A percentile compares a stretch with the other conserved stretches of the same genome.
Conservation (phyloP, 176 grass and related monocot genomes). For the Elymus sibiricus region DNA sequence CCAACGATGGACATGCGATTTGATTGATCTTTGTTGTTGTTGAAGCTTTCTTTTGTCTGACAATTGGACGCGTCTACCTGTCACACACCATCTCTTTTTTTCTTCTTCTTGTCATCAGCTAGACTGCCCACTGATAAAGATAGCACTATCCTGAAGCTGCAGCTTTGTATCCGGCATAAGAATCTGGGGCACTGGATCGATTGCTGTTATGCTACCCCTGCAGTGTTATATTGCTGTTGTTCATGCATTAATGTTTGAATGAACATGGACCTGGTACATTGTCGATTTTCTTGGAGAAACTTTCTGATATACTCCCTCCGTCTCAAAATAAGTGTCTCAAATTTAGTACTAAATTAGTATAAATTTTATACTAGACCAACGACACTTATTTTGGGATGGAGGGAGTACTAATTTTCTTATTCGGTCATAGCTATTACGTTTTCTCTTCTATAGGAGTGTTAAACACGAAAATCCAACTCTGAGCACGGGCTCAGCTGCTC, state of each 20-base stretch:
- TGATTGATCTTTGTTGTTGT: not conserved
- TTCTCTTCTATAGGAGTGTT: not conserved
- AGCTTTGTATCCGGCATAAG: slow-evolving; percentile 13
- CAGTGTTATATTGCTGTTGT: not conserved
- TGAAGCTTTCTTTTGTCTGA: not conserved
- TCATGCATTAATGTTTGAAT: not conserved
- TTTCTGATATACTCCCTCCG: not conserved
- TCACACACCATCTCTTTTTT: not conserved
- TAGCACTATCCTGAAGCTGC: not conserved
- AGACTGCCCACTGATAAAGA: slow-evolving; percentile 22
- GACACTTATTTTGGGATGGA: too few species aligned
- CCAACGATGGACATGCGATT: not conserved
- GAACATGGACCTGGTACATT: not conserved
- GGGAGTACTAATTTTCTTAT: not conserved
- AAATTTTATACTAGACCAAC: too few species aligned
- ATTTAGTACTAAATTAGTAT: too few species aligned
- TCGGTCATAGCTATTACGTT: not conserved
- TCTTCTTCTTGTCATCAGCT: slow-evolving; percentile 5
- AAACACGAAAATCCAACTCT: too few species aligned
- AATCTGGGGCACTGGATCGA: not conserved
- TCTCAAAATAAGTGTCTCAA: too few species aligned
- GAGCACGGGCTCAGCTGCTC: too few species aligned
- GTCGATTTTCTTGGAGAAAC: not conserved
- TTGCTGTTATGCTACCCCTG: not conserved
- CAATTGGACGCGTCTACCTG: not conserved